Evolutionary conservation across 1,284 basidiomycete species (phyloP).

Genomic region (Leucocoprinus gongylophorus): DNA sequence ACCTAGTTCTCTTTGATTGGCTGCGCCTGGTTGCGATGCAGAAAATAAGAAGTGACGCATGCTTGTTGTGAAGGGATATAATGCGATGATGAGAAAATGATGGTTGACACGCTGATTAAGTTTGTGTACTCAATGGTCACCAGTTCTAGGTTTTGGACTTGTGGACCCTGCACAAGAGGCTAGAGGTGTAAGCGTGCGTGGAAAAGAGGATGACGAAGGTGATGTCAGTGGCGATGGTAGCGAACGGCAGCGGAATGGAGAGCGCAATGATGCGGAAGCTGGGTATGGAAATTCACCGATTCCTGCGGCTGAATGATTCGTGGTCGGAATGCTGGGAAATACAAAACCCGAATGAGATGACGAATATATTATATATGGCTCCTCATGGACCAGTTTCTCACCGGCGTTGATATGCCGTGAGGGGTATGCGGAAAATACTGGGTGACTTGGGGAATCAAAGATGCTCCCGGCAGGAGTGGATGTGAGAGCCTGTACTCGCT

Average conservation of each 20-base stretch:
- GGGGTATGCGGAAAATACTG: background rate
- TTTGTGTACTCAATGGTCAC: background rate
- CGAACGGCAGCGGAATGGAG: background rate
- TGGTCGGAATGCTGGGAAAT: background rate
- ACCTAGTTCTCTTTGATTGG: too few relatives aligned
- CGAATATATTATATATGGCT: conserved; percentile 8
- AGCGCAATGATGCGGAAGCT: background rate
- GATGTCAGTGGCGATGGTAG: background rate
- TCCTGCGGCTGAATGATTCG: background rate
- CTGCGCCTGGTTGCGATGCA: background rate
- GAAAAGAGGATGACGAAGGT: conserved; percentile 4
- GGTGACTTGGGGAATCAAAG: conserved; percentile 6
- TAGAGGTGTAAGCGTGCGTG: background rate
- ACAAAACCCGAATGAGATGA: background rate
- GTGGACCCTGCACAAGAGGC: background rate
- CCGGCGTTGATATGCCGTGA: background rate
- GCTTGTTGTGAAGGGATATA: background rate
- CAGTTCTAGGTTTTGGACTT: background rate
- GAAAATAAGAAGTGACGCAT: background rate
- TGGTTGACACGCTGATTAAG: background rate
- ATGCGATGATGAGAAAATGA: background rate
- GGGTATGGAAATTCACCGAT: conserved; percentile 6
- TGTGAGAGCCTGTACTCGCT: background rate
- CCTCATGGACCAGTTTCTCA: background rate
- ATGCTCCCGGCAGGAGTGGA: background rate